Evolutionary conservation across 2,329 filamentous ascomycete species (phyloP), one percentile per base, ranked within the genome.

Genomic region (Cadophora sp.): DNA sequence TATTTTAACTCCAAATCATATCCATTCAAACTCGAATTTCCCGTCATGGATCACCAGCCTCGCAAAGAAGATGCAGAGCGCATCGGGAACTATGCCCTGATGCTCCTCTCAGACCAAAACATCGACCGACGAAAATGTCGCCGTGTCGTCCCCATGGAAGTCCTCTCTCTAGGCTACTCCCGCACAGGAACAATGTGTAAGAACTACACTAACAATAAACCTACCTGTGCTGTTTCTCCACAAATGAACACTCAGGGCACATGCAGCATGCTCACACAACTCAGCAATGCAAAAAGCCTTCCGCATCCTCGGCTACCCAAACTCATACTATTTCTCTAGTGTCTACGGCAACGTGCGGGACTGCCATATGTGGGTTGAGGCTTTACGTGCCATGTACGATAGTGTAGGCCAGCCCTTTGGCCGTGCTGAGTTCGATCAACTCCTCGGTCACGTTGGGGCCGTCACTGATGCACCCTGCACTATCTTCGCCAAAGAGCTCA

Each of bases 401-500:
- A n/a, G 30, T 18, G 5, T 30, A 9, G 24, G 13, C 36, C 22
- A 9, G 11, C 8, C 33, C 24, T 20, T 51, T 47, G 16, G n/a
- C 16, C n/a, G n/a, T 8, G 4, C 7, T 2, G 36, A 22, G 11
- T 20, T 36, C 41, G 14, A 36, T 4, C 41, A 56, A 13, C 13
- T 62, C 9, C 43, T 62, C 20, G 48, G 36, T 18, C 30, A 48
- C 45, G 24, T 33, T n/a, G 47, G 47, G 33, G 70, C 72, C 14
- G 72, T 77, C 3, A 76, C 75, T 5, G 80, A 81, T 53, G 64
- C 75, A 20, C 78, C 79, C 0, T 74, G 72, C 7, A 66, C 65
- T 13, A 63, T 74, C 18, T 81, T 81, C 68, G 74, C 72, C 2
- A 70, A 73, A 36, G 80, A 81, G 48, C 68, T 81, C 4, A 64